Evolutionary conservation across 2,329 filamentous ascomycete species (phyloP).

Genomic region (Arthroderma uncinatum): DNA sequence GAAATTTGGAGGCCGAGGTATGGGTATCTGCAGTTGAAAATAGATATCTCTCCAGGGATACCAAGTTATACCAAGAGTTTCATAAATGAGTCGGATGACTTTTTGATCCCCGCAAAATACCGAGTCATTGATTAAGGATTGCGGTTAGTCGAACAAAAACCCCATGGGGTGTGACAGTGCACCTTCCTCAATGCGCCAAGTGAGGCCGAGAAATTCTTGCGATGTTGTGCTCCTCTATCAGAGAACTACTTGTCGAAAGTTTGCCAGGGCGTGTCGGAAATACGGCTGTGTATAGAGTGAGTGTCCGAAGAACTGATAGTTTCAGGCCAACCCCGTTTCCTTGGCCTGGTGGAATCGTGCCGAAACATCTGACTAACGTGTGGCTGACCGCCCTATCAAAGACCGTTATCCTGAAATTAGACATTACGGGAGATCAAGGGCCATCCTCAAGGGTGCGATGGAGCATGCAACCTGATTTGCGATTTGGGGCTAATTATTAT

Average conservation of each 20-base stretch:
- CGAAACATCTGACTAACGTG: not conserved
- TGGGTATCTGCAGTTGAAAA: not conserved
- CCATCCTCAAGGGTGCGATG: not conserved
- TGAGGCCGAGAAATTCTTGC: not conserved
- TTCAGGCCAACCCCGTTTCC: not conserved
- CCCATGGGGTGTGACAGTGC: slow-evolving; percentile 2
- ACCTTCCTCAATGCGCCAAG: not conserved
- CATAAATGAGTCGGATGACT: not conserved
- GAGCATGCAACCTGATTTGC: not conserved
- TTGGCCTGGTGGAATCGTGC: not conserved
- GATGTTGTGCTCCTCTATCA: not conserved
- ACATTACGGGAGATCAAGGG: not conserved
- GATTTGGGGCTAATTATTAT: not conserved
- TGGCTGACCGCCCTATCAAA: not conserved
- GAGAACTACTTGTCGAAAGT: not conserved
- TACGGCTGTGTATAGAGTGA: slow-evolving; percentile 1
- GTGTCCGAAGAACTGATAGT: not conserved
- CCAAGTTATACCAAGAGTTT: slow-evolving; percentile 2
- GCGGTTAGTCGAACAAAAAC: not conserved
- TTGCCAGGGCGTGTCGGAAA: not conserved
- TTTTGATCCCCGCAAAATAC: not conserved
- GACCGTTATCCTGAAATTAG: not conserved
- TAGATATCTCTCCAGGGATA: not conserved
- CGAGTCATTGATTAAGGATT: not conserved
- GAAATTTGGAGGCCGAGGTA: not conserved